Conservation (phyloP, 1,284 basidiomycete species). For the Cutaneotrichosporon dermatis region DNA sequence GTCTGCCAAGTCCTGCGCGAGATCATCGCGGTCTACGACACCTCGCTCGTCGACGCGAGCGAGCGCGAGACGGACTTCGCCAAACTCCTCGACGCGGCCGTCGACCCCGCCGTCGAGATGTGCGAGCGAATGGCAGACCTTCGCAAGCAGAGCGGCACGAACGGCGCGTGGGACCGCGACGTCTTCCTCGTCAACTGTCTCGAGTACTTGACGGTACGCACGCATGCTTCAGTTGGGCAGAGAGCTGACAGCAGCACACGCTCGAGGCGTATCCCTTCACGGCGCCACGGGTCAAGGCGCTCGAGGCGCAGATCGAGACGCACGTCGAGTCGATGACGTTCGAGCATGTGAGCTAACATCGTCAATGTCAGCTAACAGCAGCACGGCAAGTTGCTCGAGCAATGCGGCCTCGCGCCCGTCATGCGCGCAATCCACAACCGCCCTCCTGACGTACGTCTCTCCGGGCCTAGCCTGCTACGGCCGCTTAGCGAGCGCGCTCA, state of each 20-base stretch:
- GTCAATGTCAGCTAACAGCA: constrained; percentile 40
- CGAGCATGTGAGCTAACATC: constrained; percentile 63
- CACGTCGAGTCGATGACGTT: constrained; percentile 65
- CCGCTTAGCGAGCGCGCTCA: too few relatives aligned
- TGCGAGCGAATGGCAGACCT: constrained; percentile 65
- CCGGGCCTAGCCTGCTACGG: not conserved
- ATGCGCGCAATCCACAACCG: constrained; percentile 59
- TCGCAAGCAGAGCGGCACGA: constrained; percentile 25
- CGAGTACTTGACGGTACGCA: constrained; percentile 56
- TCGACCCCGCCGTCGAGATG: constrained; percentile 77
- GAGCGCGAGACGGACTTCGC: constrained; percentile 57
- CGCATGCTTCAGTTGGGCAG: not conserved
- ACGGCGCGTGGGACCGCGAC: constrained; percentile 66
- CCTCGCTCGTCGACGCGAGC: constrained; percentile 59
- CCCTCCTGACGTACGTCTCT: constrained; percentile 55
- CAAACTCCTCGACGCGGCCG: constrained; percentile 69
- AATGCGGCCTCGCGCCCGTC: constrained; percentile 67
- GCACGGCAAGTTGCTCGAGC: constrained; percentile 66
- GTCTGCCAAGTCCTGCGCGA: constrained; percentile 77
- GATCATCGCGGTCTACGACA: constrained; percentile 80
- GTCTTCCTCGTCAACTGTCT: constrained; percentile 82
- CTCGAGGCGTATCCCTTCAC: constrained; percentile 73
- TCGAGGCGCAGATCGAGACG: constrained; percentile 62
- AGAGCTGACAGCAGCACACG: constrained; percentile 54
- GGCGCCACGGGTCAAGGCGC: constrained; percentile 55